Evolutionary conservation across 306 rosid genomes (phyloP).

Genomic region (Castanea crenata): DNA sequence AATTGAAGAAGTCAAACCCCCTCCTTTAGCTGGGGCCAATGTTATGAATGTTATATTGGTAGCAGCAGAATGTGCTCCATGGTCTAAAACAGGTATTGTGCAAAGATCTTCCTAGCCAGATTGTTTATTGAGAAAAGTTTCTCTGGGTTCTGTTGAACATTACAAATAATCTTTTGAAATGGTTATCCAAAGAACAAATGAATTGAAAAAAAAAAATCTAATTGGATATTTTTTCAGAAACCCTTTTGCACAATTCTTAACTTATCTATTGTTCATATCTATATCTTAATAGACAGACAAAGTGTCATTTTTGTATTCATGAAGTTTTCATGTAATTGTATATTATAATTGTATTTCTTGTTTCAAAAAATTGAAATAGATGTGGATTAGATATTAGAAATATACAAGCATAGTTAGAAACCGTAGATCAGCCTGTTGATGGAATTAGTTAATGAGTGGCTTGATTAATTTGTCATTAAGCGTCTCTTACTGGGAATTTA

Average conservation of each 20-base stretch:
- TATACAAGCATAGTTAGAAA: background rate
- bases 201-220: background rate
- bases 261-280: background rate
- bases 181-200: background rate
- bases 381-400: background rate
- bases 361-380: background rate
- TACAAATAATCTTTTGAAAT: background rate
- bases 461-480: background rate
- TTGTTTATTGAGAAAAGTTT: background rate
- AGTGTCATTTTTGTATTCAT: background rate
- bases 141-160: conserved; percentile 1
- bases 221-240: background rate
- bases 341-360: background rate
- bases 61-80: conserved; percentile 94
- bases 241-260: background rate
- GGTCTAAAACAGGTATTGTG: conserved; percentile 80
- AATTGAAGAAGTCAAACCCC: conserved; percentile 39
- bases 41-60: conserved; percentile 85
- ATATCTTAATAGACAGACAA: background rate
- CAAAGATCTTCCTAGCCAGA: background rate
- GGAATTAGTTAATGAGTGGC: background rate
- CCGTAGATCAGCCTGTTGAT: background rate
- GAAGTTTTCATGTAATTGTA: background rate
- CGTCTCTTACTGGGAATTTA: background rate
- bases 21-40: conserved; percentile 86